Evolutionary conservation across 495 filamentous ascomycete species (phyloP), one percentile per base, ranked within the genome.

Genomic region (Podospora pseudocomata): DNA sequence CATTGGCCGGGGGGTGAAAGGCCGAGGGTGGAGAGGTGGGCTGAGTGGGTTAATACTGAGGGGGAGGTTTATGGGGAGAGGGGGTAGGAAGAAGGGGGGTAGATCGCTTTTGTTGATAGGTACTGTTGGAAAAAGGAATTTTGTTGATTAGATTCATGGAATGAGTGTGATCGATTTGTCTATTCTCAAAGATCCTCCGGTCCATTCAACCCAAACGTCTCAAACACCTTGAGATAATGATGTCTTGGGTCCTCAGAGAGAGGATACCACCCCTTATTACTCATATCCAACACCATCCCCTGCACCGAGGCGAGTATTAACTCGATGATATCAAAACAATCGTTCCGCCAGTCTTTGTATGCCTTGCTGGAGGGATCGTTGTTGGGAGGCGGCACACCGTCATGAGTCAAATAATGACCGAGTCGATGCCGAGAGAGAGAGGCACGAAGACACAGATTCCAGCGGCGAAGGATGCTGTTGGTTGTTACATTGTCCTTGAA

Each of bases 211-310:
- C 60, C 60, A 62, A 62, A 62, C 20, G 60, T n/a, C 30, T 62
- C 60, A 32, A 62, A 62, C 16, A 62, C 60, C 30, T 62, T 62
- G 13, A 27, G 16, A 27, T 62, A 34, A n/a, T 26, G 19, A n/a
- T 62, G 60, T n/a, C 60, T 19, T 15, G 27, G 60, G 26, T 62
- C 27, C 19, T 62, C 60, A 2, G 19, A 26, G 4, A n/a, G 18
- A 34, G 60, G 60, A 62, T 62, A 62, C 60, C 60, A 62, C 30
- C 60, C 60, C 5, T 28, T 32, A 15, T 62, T 34, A 34, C 60
- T 62, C 60, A 62, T 62, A 27, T 62, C 15, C 1, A 62, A 16
- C 5, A 62, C 60, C 26, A 62, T 62, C 26, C 60, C 60, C 30
- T 62, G 60, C 16, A 62, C 60, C 15, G 60, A 62, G 15, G 60